These are phyloP conservation scores for Penicillium sp. DNA, from an alignment of 2,329 filamentous ascomycete species.

Conservation along the genomic window DNA sequence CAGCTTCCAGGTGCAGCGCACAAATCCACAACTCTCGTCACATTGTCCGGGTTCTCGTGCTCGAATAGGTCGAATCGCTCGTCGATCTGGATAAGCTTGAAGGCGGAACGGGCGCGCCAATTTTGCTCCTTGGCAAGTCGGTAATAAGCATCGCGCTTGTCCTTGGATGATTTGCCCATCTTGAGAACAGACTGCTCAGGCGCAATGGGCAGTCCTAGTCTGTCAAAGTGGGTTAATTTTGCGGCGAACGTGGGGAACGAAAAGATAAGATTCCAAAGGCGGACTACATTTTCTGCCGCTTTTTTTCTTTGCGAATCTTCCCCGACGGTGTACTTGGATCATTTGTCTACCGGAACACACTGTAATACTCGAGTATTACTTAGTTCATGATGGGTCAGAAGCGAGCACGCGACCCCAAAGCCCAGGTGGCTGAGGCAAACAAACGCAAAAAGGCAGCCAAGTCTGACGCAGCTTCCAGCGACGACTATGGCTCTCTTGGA, in stretches of 20 bases:
- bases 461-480: constrained; percentile 9
- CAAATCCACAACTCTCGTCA: constrained; percentile 86
- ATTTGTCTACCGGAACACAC: constrained; percentile 3
- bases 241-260: constrained; percentile 22
- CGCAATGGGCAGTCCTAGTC: constrained; percentile 5
- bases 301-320: constrained; percentile 28
- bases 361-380: neutral
- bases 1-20: constrained; percentile 94
- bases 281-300: constrained; percentile 27
- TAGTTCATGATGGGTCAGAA: constrained; percentile 30
- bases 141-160: constrained; percentile 97
- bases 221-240: constrained; percentile 15
- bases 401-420: constrained; percentile 28
- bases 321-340: constrained; percentile 9
- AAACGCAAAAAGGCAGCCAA: constrained; percentile 31
- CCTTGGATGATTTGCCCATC: constrained; percentile 97
- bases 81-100: constrained; percentile 93
- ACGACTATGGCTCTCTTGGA: constrained; percentile 25
- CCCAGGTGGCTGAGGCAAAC: constrained; percentile 22
- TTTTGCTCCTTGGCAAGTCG: constrained; percentile 96
- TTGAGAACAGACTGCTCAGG: neutral
- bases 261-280: constrained; percentile 30
- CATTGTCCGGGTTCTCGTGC: constrained; percentile 51
- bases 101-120: constrained; percentile 90
- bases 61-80: constrained; percentile 90